Percentiles rank a stretch among this genome's conserved stretches.
phyloP scores from a whole-genome alignment of 2,329 filamentous ascomycete species.

The Parastagonospora avenae region DNA sequence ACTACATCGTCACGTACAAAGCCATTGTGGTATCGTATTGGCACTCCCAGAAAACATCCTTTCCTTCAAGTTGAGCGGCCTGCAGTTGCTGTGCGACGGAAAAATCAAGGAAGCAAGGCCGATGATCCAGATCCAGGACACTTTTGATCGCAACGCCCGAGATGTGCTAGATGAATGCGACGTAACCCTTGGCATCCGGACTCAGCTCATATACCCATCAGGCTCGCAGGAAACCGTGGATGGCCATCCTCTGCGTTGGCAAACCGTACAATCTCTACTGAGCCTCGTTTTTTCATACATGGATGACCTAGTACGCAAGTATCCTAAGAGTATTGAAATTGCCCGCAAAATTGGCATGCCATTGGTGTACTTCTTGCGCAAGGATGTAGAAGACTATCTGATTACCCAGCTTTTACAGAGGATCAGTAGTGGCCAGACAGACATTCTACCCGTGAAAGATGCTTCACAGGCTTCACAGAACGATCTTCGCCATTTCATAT shows the following conservation, averaged over 20 bases:
- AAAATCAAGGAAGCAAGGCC: slow-evolving; percentile 47
- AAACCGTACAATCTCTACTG: slow-evolving; percentile 44
- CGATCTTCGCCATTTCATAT: slow-evolving; percentile 44
- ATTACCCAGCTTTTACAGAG: slow-evolving; percentile 33
- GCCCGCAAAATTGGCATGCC: slow-evolving; percentile 56
- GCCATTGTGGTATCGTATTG: slow-evolving; percentile 60
- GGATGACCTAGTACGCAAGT: slow-evolving; percentile 15
- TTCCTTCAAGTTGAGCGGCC: slow-evolving; percentile 67
- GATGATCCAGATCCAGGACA: slow-evolving; percentile 60
- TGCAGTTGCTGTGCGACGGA: slow-evolving; percentile 61
- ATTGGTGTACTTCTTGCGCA: slow-evolving; percentile 60
- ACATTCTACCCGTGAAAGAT: slow-evolving; percentile 31
- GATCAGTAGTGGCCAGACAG: slow-evolving; percentile 36
- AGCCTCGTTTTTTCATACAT: slow-evolving; percentile 34
- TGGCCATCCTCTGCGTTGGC: slow-evolving; percentile 49
- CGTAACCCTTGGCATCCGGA: slow-evolving; percentile 49
- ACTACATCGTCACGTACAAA: slow-evolving; percentile 51
- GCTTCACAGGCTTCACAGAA: slow-evolving; percentile 28
- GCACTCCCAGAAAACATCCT: slow-evolving; percentile 67
- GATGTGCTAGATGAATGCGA: slow-evolving; percentile 70
- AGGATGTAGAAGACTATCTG: slow-evolving; percentile 41
- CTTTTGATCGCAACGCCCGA: slow-evolving; percentile 56
- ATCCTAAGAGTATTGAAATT: slow-evolving; percentile 58
- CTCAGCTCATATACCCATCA: slow-evolving; percentile 53
- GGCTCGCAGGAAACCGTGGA: slow-evolving; percentile 49